Conservation (phyloP, 257 asterid species). For the Osmanthus fragrans region DNA sequence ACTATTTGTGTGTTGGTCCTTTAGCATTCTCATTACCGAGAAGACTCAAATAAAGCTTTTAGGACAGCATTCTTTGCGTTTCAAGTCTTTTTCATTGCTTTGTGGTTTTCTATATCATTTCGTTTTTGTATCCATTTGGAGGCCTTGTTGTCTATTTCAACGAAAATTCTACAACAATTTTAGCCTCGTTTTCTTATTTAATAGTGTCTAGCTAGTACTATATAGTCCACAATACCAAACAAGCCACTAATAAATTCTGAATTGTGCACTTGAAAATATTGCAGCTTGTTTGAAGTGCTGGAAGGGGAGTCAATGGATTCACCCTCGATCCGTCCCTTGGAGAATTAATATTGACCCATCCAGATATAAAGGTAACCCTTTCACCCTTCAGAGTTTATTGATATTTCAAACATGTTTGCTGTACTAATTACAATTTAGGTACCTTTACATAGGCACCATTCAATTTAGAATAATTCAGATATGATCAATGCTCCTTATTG, state of each 20-base stretch:
- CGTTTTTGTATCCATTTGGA: too few species aligned
- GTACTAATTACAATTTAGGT: not conserved
- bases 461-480: not conserved
- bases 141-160: too few species aligned
- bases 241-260: not conserved
- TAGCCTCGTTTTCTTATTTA: not conserved
- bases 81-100: too few species aligned
- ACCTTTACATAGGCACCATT: not conserved
- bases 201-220: not conserved
- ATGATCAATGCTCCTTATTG: not conserved
- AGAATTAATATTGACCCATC: conserved; percentile 93
- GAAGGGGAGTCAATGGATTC: conserved; percentile 89
- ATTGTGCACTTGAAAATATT: conserved; percentile 12
- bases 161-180: too few species aligned
- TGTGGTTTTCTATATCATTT: too few species aligned
- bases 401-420: not conserved
- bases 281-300: conserved; percentile 85
- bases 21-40: too few species aligned
- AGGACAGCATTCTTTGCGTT: too few species aligned
- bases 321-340: conserved; percentile 98
- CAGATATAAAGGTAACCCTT: conserved; percentile 73
- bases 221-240: not conserved
- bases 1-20: too few species aligned
- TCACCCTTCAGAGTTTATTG: not conserved
- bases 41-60: too few species aligned